Percentiles rank a stretch among this genome's conserved stretches.
Evolutionary conservation across 108 stramenopile species (phyloP).

Genomic region (Chaetoceros tenuissimus): DNA sequence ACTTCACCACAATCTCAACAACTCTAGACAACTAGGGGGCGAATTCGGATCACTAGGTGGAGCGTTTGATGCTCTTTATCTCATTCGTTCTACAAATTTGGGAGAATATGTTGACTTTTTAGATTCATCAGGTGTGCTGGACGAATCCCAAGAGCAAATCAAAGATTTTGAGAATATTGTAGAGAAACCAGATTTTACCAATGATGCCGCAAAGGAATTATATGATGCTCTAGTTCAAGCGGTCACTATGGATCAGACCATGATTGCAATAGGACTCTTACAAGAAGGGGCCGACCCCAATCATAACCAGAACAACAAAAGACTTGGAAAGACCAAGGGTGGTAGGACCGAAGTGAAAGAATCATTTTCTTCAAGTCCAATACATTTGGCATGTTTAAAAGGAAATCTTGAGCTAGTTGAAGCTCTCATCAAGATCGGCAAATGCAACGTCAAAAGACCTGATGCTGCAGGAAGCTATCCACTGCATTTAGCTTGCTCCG

Average conservation of each 20-base stretch:
- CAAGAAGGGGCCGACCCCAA: conserved; percentile 60
- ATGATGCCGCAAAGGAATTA: conserved; percentile 9
- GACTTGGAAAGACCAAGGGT: conserved; percentile 37
- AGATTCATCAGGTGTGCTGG: conserved; percentile 19
- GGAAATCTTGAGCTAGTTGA: conserved; percentile 40
- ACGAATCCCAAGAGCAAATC: neutral
- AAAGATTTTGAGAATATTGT: conserved; percentile 2
- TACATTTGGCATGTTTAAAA: conserved; percentile 63
- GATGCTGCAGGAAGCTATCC: conserved; percentile 67
- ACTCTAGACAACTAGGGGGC: conserved; percentile 67
- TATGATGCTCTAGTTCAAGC: conserved; percentile 59
- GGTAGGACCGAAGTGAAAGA: conserved; percentile 19
- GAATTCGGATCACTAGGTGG: conserved; percentile 47
- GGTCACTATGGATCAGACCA: conserved; percentile 32
- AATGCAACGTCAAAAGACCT: conserved; percentile 50
- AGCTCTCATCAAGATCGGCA: conserved; percentile 31
- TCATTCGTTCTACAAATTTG: conserved; percentile 43
- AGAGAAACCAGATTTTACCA: neutral
- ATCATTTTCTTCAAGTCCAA: conserved; percentile 46
- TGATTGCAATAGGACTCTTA: conserved; percentile 44
- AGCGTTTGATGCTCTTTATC: conserved; percentile 41
- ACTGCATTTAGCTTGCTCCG: conserved; percentile 61
- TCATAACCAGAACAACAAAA: conserved; percentile 20
- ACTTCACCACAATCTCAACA: conserved; percentile 39
- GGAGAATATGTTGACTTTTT: conserved; percentile 72